phyloP scores from a whole-genome alignment of 805 yeast species.

The Saturnispora mendoncae region DNA sequence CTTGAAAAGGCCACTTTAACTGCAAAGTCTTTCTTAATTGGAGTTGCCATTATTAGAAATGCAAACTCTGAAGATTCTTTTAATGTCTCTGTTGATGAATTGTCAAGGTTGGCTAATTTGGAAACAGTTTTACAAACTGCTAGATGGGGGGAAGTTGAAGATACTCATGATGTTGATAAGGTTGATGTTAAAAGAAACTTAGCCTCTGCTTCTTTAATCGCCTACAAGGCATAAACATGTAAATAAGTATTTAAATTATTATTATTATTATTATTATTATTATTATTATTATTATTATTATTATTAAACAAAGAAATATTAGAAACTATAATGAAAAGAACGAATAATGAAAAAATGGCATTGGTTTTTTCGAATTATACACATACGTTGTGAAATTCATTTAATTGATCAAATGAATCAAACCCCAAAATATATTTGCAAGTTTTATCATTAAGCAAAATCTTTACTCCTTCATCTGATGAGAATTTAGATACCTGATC shows the following conservation, averaged over 20 bases:
- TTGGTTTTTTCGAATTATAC: background rate
- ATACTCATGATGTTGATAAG: constrained; percentile 95
- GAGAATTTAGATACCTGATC: constrained; percentile 3
- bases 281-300: background rate
- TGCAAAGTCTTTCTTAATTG: constrained; percentile 81
- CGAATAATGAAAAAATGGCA: background rate
- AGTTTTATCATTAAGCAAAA: constrained; percentile 4
- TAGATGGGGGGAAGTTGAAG: constrained; percentile 98
- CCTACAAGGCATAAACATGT: constrained; percentile 18
- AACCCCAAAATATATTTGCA: constrained; percentile 10
- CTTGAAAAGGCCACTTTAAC: constrained; percentile 83
- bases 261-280: background rate
- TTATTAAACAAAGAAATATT: background rate
- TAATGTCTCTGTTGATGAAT: constrained; percentile 49
- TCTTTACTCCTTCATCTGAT: background rate
- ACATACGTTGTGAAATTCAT: constrained; percentile 1
- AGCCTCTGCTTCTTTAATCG: constrained; percentile 64
- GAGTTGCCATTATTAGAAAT: constrained; percentile 55
- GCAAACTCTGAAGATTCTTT: constrained; percentile 21
- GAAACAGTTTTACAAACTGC: constrained; percentile 81
- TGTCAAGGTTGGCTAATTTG: constrained; percentile 68
- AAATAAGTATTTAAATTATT: background rate
- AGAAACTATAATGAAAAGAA: background rate
- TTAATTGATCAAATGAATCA: constrained; percentile 7
- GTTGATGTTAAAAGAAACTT: constrained; percentile 80